These are phyloP conservation scores for Heliocybe sulcata DNA, from an alignment of 1,284 basidiomycete genomes.

Conservation along the genomic window DNA sequence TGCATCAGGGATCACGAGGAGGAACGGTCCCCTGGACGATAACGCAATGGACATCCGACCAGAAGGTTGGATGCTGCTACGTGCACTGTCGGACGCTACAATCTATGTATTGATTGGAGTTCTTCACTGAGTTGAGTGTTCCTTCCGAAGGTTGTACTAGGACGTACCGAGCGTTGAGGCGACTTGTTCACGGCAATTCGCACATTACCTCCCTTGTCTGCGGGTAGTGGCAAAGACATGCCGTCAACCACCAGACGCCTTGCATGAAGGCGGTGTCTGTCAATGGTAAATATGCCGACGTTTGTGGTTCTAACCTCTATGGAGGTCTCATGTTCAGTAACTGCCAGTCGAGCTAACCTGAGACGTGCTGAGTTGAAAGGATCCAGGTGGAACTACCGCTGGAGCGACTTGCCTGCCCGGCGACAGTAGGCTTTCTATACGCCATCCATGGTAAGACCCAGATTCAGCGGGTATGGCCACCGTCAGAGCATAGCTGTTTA, in stretches of 20 bases:
- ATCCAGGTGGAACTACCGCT: background rate
- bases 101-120: conserved; percentile 1
- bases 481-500: conserved; percentile 53
- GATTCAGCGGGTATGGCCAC: conserved; percentile 57
- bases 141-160: background rate
- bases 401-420: conserved; percentile 50
- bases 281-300: conserved; percentile 31
- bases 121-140: background rate
- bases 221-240: conserved; percentile 6
- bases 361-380: background rate
- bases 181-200: background rate
- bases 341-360: conserved; percentile 27
- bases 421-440: conserved; percentile 39
- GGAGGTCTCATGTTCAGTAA: conserved; percentile 13
- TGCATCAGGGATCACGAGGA: conserved; percentile 44
- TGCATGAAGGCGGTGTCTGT: conserved; percentile 1
- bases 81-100: background rate
- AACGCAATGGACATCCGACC: conserved; percentile 63
- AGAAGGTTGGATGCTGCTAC: conserved; percentile 25
- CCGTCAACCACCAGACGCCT: conserved; percentile 11
- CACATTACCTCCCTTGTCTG: background rate
- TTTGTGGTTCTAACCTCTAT: conserved; percentile 31
- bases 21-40: conserved; percentile 40
- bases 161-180: background rate
- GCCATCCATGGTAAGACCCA: conserved; percentile 61